Percentiles rank a stretch among this genome's conserved stretches.
phyloP scores from a whole-genome alignment of 352 stramenopile genomes.

The Phytophthora palmivora region DNA sequence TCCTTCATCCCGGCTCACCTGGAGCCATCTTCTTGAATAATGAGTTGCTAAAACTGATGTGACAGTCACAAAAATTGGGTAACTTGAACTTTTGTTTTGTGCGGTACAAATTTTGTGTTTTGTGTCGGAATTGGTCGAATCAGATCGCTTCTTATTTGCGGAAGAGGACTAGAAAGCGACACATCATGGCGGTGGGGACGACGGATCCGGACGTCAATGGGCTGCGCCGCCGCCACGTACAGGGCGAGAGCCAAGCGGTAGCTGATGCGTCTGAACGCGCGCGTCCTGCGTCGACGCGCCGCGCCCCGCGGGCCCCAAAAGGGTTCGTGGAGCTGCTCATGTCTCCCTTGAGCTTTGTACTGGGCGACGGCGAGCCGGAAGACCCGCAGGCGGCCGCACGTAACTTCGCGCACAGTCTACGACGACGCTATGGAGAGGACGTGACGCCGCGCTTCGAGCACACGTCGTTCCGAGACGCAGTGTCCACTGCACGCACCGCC shows the following conservation, averaged over 20 bases:
- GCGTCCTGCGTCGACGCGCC: conserved; percentile 1
- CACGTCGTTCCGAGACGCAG: conserved; percentile 82
- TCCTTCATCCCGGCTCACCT: conserved; percentile 2
- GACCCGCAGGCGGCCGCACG: conserved; percentile 66
- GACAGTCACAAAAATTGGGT: too few relatives aligned
- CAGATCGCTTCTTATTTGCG: conserved; percentile 6
- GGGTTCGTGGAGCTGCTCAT: conserved; percentile 82
- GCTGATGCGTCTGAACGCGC: conserved; percentile 7
- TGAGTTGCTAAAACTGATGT: too few relatives aligned
- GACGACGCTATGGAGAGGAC: conserved; percentile 60
- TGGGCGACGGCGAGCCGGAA: conserved; percentile 73
- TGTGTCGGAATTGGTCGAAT: conserved; percentile 2
- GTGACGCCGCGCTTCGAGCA: conserved; percentile 77
- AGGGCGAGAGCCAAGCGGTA: conserved; percentile 15
- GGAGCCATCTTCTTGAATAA: conserved; percentile 19
- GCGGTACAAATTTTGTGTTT: too few relatives aligned
- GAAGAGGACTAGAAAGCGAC: conserved; percentile 13
- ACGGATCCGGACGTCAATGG: conserved; percentile 25
- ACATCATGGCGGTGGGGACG: conserved; percentile 31
- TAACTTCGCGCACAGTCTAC: conserved; percentile 63
- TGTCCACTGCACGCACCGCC: conserved; percentile 75
- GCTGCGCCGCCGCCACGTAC: conserved; percentile 47
- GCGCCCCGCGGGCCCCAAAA: conserved; percentile 39
- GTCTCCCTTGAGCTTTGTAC: conserved; percentile 74
- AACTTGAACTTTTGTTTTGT: too few relatives aligned